These are phyloP conservation scores for Nicotiana otophora DNA, from an alignment of 257 asterid genomes.

Conservation along the genomic window DNA sequence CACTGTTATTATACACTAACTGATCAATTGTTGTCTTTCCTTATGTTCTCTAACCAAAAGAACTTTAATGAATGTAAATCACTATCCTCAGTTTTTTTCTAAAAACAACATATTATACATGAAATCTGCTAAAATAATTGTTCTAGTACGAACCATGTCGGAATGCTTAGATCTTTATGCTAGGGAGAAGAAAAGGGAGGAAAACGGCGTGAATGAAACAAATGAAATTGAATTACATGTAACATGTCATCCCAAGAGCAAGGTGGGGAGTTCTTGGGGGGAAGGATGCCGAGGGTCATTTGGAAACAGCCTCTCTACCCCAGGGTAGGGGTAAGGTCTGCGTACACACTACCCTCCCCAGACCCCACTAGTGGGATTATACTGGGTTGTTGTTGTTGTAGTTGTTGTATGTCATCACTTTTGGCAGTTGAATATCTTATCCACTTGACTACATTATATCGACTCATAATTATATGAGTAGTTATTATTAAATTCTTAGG, in stretches of 20 bases:
- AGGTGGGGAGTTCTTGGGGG: no score
- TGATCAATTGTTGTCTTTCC: no score
- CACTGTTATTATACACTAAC: no score
- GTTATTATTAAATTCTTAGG: no score
- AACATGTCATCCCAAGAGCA: background rate
- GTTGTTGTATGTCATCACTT: background rate
- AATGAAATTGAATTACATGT: background rate
- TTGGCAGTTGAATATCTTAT: background rate
- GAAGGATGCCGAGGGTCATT: no score
- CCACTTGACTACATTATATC: background rate
- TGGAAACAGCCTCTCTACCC: no score
- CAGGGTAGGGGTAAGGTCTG: no score
- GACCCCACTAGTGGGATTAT: no score
- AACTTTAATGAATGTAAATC: background rate
- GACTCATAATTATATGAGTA: no score
- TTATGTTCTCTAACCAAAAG: background rate
- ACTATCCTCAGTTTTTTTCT: background rate
- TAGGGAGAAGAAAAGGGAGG: background rate
- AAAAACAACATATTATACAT: background rate
- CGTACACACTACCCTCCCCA: no score
- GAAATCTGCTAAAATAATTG: background rate
- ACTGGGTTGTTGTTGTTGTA: no score
- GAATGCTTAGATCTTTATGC: background rate
- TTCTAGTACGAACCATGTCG: background rate
- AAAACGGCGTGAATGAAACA: background rate